Evolutionary conservation across 176 grass and related monocot species (phyloP), one percentile per base, ranked within the genome.

Genomic region (Phoenix roebelenii): DNA sequence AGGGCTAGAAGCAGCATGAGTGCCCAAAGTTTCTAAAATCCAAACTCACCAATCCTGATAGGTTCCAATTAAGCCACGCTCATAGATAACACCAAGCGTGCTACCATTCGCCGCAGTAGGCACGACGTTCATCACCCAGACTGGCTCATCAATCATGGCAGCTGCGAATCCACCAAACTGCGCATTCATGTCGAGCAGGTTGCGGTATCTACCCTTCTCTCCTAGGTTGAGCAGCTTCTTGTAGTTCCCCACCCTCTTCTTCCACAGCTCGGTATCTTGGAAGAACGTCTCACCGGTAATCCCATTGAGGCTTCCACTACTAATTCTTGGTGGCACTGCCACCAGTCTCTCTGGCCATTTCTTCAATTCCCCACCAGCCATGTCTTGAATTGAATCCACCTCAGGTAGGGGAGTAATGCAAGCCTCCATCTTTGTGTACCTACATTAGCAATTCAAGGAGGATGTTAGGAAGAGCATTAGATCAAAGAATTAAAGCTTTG

Each of bases 91-190:
- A 18, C 93, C 93, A 58, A 98, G 93, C 2, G 85, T 92, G 68
- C 86, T 83, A 2, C 49, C 64, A 20, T 76, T 78, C 17, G 69
- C 84, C 23, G 77, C 26, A 4, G 87, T 83, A 19, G 93, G 93
- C 18, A 98, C 84, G 23, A 85, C 75, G 55, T 92, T 98, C 87
- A 98, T 89, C 32, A 92, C 93, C 93, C 93, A 98, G 58, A 92
- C 68, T 1, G 93, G 93, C 52, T 98, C 84, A 35, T 68, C 72
- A 49, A 79, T 64, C 20, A 88, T 66, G 50, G 84, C 93, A 1
- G 82, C 84, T 55, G 87, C 88, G 23, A 92, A 98, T 49, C 93
- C 73, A 3, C 93, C 93, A 60, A 92, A 73, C 12, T 18, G 64
- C 3, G 87, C 87, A 76, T 98, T 98, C 78, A 91, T 92, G 66